Conservation (phyloP, 495 filamentous ascomycete species). For the Chlorociboria aeruginascens region DNA sequence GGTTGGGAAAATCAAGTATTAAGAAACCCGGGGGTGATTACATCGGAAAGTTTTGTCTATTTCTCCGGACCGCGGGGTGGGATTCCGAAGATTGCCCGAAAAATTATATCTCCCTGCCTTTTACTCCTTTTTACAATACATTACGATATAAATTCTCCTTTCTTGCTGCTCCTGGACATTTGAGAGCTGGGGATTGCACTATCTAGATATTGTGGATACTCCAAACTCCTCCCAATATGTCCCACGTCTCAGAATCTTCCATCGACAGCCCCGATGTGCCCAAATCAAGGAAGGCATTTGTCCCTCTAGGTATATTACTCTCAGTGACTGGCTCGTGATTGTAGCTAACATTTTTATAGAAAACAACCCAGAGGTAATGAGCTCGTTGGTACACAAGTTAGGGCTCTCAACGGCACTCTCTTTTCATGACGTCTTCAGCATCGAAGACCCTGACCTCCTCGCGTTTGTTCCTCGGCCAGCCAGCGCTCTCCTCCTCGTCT, state of each 20-base stretch:
- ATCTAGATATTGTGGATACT: no score
- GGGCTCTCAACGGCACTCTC: constrained; percentile 53
- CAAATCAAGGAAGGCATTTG: constrained; percentile 24
- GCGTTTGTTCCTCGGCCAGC: constrained; percentile 74
- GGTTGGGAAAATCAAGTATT: no score
- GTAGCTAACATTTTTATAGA: constrained; percentile 5
- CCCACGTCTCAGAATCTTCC: neutral
- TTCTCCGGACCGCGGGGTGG: no score
- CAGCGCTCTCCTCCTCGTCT: constrained; percentile 72
- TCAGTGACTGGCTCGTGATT: neutral
- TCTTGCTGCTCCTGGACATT: no score
- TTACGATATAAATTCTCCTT: no score
- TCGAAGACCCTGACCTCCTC: constrained; percentile 68
- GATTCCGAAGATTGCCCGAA: no score
- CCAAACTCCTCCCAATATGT: no score
- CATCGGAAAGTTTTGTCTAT: no score
- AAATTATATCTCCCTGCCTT: no score
- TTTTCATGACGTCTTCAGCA: constrained; percentile 76
- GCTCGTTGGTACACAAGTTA: constrained; percentile 58
- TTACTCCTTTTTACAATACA: no score
- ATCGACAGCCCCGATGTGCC: constrained; percentile 15
- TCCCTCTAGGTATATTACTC: constrained; percentile 24
- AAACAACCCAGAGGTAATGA: constrained; percentile 71
- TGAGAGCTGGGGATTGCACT: no score
- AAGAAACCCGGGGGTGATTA: no score